phyloP scores from a whole-genome alignment of 2,329 filamentous ascomycete species.

The Plenodomus lindquistii region DNA sequence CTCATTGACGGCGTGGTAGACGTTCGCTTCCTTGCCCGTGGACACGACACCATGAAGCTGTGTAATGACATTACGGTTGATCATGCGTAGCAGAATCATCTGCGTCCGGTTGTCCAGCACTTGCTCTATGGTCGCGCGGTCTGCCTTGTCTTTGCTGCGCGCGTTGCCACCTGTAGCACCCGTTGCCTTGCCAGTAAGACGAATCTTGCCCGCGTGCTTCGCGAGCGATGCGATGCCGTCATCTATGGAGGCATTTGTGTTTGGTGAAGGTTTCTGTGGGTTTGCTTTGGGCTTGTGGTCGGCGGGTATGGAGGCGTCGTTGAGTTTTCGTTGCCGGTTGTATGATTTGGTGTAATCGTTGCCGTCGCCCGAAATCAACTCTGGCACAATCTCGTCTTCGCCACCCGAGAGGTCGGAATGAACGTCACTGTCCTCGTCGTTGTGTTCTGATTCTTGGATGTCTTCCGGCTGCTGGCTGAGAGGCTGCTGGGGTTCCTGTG shows the following conservation, averaged over 20 bases:
- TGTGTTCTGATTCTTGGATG: background rate
- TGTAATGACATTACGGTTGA: conserved; percentile 85
- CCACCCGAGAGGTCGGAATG: conserved; percentile 68
- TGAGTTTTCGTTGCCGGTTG: conserved; percentile 77
- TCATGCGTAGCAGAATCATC: conserved; percentile 94
- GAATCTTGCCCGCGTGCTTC: conserved; percentile 83
- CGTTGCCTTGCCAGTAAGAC: conserved; percentile 66
- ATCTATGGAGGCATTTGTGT: conserved; percentile 78
- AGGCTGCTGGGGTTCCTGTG: conserved; percentile 8
- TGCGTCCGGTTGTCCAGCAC: conserved; percentile 91
- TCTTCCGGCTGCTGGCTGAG: conserved; percentile 7
- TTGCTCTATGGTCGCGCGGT: conserved; percentile 91
- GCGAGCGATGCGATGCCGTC: conserved; percentile 86
- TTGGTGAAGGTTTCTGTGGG: conserved; percentile 69
- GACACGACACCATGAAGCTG: conserved; percentile 95
- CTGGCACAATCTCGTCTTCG: conserved; percentile 57
- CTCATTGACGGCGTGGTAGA: conserved; percentile 82
- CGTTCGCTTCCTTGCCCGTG: conserved; percentile 97
- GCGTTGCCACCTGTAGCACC: conserved; percentile 52
- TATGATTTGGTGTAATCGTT: conserved; percentile 82
- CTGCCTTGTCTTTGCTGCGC: conserved; percentile 78
- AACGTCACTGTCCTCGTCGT: conserved; percentile 57
- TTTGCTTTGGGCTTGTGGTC: conserved; percentile 71
- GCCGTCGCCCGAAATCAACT: conserved; percentile 61
- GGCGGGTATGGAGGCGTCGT: conserved; percentile 55